A percentile compares a stretch with the other conserved stretches of the same genome.
phyloP scores from a whole-genome alignment of 768 basidiomycete genomes.

The Cystobasidium tubakii region DNA sequence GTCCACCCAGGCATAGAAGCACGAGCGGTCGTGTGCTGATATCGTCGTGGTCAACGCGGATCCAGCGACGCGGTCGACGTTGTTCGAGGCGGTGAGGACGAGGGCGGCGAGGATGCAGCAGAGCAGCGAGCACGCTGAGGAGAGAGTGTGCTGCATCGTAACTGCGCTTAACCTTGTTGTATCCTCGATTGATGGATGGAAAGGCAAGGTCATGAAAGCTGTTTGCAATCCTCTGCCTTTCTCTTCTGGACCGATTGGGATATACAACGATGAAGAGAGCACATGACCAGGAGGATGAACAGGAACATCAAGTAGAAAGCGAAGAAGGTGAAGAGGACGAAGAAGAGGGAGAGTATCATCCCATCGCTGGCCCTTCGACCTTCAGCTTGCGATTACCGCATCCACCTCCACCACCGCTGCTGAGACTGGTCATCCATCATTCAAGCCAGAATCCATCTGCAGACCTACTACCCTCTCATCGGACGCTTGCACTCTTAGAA shows the following conservation, averaged over 20 bases:
- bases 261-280: neutral
- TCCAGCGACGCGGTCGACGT: conserved; percentile 46
- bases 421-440: conserved; percentile 9
- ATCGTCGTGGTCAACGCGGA: conserved; percentile 67
- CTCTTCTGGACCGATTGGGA: neutral
- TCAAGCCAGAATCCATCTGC: conserved; percentile 3
- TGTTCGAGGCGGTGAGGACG: neutral
- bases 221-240: neutral
- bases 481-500: neutral
- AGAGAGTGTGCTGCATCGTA: neutral
- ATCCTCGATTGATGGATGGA: too few relatives aligned
- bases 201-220: neutral
- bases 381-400: neutral
- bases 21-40: conserved; percentile 53
- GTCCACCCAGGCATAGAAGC: conserved; percentile 95
- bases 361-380: neutral
- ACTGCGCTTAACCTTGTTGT: neutral
- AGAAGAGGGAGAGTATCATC: neutral
- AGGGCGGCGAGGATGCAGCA: conserved; percentile 10
- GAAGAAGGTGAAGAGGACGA: neutral
- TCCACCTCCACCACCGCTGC: conserved; percentile 26
- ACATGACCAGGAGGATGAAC: neutral
- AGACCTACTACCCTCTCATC: conserved; percentile 8
- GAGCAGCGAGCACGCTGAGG: conserved; percentile 21
- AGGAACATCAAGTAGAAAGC: neutral